These are phyloP conservation scores for Fusarium sp. DNA, from an alignment of 2,329 filamentous ascomycete species.

Conservation along the genomic window DNA sequence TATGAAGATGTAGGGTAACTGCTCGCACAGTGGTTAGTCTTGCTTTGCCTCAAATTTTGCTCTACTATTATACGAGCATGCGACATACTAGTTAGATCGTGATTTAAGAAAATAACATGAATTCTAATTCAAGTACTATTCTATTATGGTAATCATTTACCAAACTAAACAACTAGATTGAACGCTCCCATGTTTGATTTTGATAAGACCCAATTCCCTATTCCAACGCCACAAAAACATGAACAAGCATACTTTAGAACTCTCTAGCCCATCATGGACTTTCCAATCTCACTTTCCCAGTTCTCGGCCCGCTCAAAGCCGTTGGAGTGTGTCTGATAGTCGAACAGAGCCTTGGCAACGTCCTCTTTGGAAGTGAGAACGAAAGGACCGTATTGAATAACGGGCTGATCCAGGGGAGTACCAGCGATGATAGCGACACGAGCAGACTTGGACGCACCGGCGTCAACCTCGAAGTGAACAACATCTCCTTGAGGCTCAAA, in stretches of 20 bases:
- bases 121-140: not conserved
- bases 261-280: constrained; percentile 68
- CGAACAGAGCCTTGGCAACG: constrained; percentile 80
- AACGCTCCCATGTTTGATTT: constrained; percentile 13
- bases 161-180: not conserved
- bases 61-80: not conserved
- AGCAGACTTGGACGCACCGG: constrained; percentile 69
- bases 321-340: constrained; percentile 79
- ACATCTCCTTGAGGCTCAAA: constrained; percentile 84
- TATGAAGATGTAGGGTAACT: not conserved
- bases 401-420: constrained; percentile 80
- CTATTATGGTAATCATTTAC: not conserved
- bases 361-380: constrained; percentile 79
- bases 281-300: constrained; percentile 90
- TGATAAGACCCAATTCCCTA: constrained; percentile 1
- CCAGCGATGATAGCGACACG: constrained; percentile 77
- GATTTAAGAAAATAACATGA: no score
- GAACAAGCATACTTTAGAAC: not conserved
- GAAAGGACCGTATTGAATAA: constrained; percentile 88
- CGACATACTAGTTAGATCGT: not conserved
- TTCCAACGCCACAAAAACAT: constrained; percentile 31
- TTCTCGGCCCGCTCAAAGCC: constrained; percentile 83
- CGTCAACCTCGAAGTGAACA: constrained; percentile 77
- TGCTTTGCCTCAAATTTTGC: not conserved
- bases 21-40: not conserved